Base-by-base conservation (phyloP, 805 yeast genomes). In the Schwanniomyces vanrijiae region DNA sequence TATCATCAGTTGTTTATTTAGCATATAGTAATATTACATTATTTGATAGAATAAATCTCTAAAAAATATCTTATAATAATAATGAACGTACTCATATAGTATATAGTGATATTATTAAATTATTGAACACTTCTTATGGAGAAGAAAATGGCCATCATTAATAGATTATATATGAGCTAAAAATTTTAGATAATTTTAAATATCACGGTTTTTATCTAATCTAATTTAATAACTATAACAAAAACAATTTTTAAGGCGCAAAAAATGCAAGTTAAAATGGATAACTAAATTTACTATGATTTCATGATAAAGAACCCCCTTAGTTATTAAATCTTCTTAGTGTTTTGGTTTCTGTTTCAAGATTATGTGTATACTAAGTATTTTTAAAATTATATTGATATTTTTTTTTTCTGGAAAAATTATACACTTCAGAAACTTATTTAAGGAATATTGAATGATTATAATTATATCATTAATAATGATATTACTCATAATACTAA, bases 101-200 rank as follows among this genome's bases (percentile, higher is more conserved):
- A 13, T 76, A 70, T 9, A 65, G 69, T 45, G 78, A 73, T 50
- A 65, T 65, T 14, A 58, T 64, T 19, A 60, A 59, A 35, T 64
- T 65, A 35, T 47, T 51, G 7, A 45, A 58, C 16, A 62, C 62
- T 37, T 48, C 45, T 14, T 51, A 66, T 9, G 39, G 60, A 20
- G 55, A 57, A 20, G 55, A 57, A 10, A 26, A 26, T 3, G 29
- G 13, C 10, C 29, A 26, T 11, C 10, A 26, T 26, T 13, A 26
- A 11, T 13, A 26, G 13, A 3, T 26, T 26, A 13, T 13, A 6
- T 26, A 9, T 26, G 29, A 59, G 55, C 64, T 61, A 43, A 39
- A 14, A 10, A 48, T 40, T 28, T 31, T 54, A 4, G 58, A 57
- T 2, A 52, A 61, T 31, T 65, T 55, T 46, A 53, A 47, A 8